Percentiles rank a stretch among this genome's conserved stretches.
phyloP scores from a whole-genome alignment of 169 alveolate genomes.

The Eimeria acervulina region DNA sequence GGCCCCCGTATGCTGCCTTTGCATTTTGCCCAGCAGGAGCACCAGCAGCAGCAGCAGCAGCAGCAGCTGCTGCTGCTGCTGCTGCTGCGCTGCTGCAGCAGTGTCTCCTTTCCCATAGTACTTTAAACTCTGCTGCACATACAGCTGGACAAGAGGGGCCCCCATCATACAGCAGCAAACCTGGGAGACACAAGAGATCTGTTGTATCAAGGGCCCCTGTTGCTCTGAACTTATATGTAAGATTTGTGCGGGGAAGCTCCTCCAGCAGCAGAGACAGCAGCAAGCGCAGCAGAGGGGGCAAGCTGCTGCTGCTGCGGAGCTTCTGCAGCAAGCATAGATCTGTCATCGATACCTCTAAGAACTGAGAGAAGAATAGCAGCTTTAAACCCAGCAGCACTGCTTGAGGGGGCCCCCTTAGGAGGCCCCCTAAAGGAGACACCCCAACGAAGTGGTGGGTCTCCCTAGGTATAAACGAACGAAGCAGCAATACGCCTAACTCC shows the following conservation, averaged over 20 bases:
- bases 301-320: slow-evolving; percentile 6
- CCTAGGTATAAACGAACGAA: background rate
- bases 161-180: slow-evolving; percentile 67
- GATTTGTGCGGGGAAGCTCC: slow-evolving; percentile 61
- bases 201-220: slow-evolving; percentile 42
- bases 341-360: background rate
- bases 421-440: slow-evolving; percentile 42
- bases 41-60: background rate
- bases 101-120: slow-evolving; percentile 70
- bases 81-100: slow-evolving; percentile 50
- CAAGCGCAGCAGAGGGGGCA: slow-evolving; percentile 62
- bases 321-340: slow-evolving; percentile 64
- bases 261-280: slow-evolving; percentile 67
- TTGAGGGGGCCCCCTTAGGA: slow-evolving; percentile 61
- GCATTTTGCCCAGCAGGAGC: background rate
- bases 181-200: slow-evolving; percentile 50
- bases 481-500: background rate
- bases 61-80: background rate
- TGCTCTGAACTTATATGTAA: slow-evolving; percentile 46
- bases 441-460: background rate
- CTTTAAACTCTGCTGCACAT: slow-evolving; percentile 67
- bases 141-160: slow-evolving; percentile 75
- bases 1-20: slow-evolving; percentile 28
- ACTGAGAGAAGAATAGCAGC: background rate
- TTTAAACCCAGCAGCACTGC: slow-evolving; percentile 6